Evolutionary conservation across 1,284 basidiomycete species (phyloP), one percentile per base, ranked within the genome.

Genomic region (Bjerkandera adusta): DNA sequence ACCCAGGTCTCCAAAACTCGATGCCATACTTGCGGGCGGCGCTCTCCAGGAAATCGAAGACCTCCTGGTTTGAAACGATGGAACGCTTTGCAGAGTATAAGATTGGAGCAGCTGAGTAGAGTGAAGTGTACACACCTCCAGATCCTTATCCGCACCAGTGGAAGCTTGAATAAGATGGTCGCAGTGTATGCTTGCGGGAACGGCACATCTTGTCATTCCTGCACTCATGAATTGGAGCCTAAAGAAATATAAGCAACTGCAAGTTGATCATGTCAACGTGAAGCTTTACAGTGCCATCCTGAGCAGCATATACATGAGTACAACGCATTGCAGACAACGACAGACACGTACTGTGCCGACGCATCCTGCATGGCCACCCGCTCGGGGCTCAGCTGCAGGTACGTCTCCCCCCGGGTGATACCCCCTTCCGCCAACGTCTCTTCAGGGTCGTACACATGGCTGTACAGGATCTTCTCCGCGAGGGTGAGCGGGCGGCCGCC

Each of bases 171-270:
- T 97, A 36, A 98, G 78, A 72, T 99, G 97, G 66, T 99, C 97
- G 63, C 97, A 99, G 69, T 99, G 97, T 67, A 97, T 79, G 72
- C 89, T 77, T 5, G 84, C 79, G 30, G 88, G 87, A 6, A 99
- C 96, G 25, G 92, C 89, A 58, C 88, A 91, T 53, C 78, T 78
- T 32, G 83, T 71, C 43, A 98, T 81, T 38, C 92, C 93, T 47
- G 95, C 96, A 49, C 96, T 97, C 92, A 98, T 98, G 70, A 99
- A 99, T 71, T 99, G 97, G 50, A 99, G 71, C 49, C 97, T 88
- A 51, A 18, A 33, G 25, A 38, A 15, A 44, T 30, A 24, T 22
- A 49, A 44, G 36, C 50, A 44, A 30, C 29, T 22, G 21, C 24
- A 16, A 36, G 40, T 36, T 21, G 42, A n/a, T 33, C 11, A 42